phyloP scores from a whole-genome alignment of 164 flowering plant genomes.

The Dillenia turbinata region DNA sequence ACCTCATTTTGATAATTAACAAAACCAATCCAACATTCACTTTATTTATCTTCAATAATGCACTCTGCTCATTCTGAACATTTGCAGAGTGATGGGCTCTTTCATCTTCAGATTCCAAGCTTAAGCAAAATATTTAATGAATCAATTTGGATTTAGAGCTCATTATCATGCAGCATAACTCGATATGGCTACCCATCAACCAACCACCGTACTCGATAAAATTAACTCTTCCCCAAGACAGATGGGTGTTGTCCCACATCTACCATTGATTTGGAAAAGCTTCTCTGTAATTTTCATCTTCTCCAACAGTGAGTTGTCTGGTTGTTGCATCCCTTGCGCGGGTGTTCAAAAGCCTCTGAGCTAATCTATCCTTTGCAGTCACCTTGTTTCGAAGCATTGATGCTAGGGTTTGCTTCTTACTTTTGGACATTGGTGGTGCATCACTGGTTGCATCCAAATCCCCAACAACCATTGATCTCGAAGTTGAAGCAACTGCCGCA shows the following conservation, averaged over 20 bases:
- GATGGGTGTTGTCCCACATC: not conserved
- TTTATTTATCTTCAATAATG: too few relatives aligned
- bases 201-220: too few relatives aligned
- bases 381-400: conserved; percentile 82
- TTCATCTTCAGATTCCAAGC: too few relatives aligned
- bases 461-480: conserved; percentile 47
- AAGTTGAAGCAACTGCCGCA: conserved; percentile 83
- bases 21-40: too few relatives aligned
- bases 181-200: too few relatives aligned
- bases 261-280: conserved; percentile 89
- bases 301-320: conserved; percentile 44
- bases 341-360: conserved; percentile 49
- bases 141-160: too few relatives aligned
- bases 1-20: too few relatives aligned
- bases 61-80: too few relatives aligned
- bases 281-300: conserved; percentile 66
- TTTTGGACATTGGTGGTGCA: conserved; percentile 13
- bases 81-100: too few relatives aligned
- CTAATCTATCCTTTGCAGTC: conserved; percentile 62
- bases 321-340: conserved; percentile 45
- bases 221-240: too few relatives aligned
- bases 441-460: conserved; percentile 19
- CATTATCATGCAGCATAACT: too few relatives aligned
- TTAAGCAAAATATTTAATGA: too few relatives aligned
- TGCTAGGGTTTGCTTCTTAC: conserved; percentile 56